Percentiles rank a stretch among this genome's conserved stretches.
Conservation (phyloP, 371 early-diverging fungal genomes). For the Gilbertella persicaria region DNA sequence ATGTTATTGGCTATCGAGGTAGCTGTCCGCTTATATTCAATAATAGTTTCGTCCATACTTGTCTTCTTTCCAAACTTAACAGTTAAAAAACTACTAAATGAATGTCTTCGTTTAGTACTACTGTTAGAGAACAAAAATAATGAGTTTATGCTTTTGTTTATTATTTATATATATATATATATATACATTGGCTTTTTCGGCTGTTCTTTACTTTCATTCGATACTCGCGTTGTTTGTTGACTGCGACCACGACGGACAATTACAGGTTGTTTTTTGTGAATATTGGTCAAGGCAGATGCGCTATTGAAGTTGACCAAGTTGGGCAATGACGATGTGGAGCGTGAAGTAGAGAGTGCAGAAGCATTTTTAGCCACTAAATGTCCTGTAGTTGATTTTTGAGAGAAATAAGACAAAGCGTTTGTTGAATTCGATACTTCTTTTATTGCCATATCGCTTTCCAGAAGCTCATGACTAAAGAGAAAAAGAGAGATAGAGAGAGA, state of each 20-base stretch:
- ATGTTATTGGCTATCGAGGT: background rate
- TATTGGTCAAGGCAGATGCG: conserved; percentile 19
- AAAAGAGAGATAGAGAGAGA: too few relatives aligned
- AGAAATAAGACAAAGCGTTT: too few relatives aligned
- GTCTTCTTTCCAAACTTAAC: conserved; percentile 29
- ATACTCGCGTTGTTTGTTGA: conserved; percentile 2
- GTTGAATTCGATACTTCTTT: too few relatives aligned
- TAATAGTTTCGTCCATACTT: conserved; percentile 1
- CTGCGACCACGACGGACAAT: conserved; percentile 27
- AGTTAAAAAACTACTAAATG: conserved; percentile 46
- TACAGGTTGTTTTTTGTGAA: conserved; percentile 12
- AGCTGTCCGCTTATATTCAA: background rate
- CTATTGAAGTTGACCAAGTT: conserved; percentile 31
- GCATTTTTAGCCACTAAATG: conserved; percentile 4
- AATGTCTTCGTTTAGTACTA: conserved; percentile 36
- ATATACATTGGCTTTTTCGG: conserved; percentile 18
- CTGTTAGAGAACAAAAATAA: too few relatives aligned
- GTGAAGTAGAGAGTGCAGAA: conserved; percentile 29
- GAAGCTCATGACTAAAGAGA: too few relatives aligned
- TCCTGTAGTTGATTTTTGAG: background rate
- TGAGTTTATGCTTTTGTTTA: background rate
- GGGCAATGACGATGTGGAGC: conserved; percentile 42
- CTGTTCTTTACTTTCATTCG: conserved; percentile 3
- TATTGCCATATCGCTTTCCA: too few relatives aligned
- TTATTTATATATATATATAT: background rate